Evolutionary conservation across 306 rosid genomes (phyloP).

Genomic region (Senna siamea): DNA sequence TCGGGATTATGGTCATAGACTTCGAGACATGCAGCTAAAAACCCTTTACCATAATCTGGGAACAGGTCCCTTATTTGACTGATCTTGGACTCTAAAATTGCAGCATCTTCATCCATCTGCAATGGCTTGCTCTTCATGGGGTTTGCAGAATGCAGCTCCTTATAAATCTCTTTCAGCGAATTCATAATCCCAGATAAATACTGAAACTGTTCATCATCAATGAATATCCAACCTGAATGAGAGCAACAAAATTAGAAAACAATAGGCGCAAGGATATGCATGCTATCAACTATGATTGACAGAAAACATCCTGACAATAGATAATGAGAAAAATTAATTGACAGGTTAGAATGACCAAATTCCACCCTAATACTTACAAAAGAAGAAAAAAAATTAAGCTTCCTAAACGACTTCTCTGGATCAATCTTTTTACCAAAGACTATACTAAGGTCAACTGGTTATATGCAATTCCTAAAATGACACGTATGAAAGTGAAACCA

Average conservation of each 20-base stretch:
- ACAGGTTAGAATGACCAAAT: conserved; percentile 28
- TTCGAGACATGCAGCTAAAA: conserved; percentile 84
- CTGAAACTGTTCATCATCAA: conserved; percentile 78
- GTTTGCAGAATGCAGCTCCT: conserved; percentile 41
- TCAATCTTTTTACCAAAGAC: conserved; percentile 13
- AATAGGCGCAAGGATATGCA: conserved; percentile 23
- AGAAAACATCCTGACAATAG: conserved; percentile 20
- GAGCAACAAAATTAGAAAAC: conserved; percentile 34
- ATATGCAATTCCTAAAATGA: conserved; percentile 1
- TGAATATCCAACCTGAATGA: conserved; percentile 84
- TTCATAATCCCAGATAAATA: conserved; percentile 66
- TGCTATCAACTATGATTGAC: conserved; percentile 4
- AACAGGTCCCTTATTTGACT: conserved; percentile 92
- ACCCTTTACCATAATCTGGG: conserved; percentile 94
- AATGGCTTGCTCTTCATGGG: conserved; percentile 44
- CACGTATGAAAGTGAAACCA: conserved; percentile 11
- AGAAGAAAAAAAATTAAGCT: neutral
- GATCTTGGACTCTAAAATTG: conserved; percentile 78
- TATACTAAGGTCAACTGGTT: conserved; percentile 2
- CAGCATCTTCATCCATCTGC: conserved; percentile 72
- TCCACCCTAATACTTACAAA: conserved; percentile 26
- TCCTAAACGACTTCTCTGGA: conserved; percentile 8
- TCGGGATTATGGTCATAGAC: conserved; percentile 95
- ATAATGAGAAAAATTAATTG: neutral
- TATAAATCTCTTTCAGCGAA: conserved; percentile 47